Evolutionary conservation across 1,284 basidiomycete species (phyloP), one percentile per base, ranked within the genome.

Genomic region (Ganoderma lingzhi): DNA sequence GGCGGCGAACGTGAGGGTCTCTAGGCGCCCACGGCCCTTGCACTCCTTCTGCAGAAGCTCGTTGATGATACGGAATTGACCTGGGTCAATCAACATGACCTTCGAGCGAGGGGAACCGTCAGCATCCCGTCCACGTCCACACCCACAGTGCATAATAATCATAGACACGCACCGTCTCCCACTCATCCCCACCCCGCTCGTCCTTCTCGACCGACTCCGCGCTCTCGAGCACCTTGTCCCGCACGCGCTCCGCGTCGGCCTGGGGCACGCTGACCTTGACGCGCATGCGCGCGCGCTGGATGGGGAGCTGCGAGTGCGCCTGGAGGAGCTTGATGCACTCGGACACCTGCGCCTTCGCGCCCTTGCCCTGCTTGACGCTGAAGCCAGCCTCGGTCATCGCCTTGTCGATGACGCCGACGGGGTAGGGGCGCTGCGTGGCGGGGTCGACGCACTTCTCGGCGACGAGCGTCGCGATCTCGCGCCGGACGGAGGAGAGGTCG

Each of bases 371-470:
- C 77, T 95, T 94, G 48, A 98, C 92, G 74, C 94, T 96, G 81
- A 94, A 98, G 14, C 97, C 96, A 6, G 96, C 91, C 79, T 99
- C 97, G 32, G 90, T 84, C 96, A 99, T 97, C 0, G 96, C 97
- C 82, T 99, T 99, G 78, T 99, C 98, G 71, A 99, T 96, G 86
- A 99, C 96, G 28, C 95, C 93, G 59, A 97, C 95, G 1, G 96
- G 93, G 80, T 98, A 97, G 5, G 96, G 96, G 32, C 92, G 85
- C 77, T 96, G 92, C 3, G 96, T 97, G 3, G 85, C 82, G 1
- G 97, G 98, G 77, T 99, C 97, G 44, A 99, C 96, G 69, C 95
- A 98, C 85, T 96, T 97, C 81, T 97, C 95, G 1, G 96, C 92
- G 4, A 99, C 95, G 56, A 96, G 88, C 0, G 96, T 98, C 2